Percentiles rank a stretch among this genome's conserved stretches.
These are phyloP conservation scores for Beauveria caledonica DNA, from an alignment of 2,329 filamentous ascomycete genomes.

Conservation along the genomic window DNA sequence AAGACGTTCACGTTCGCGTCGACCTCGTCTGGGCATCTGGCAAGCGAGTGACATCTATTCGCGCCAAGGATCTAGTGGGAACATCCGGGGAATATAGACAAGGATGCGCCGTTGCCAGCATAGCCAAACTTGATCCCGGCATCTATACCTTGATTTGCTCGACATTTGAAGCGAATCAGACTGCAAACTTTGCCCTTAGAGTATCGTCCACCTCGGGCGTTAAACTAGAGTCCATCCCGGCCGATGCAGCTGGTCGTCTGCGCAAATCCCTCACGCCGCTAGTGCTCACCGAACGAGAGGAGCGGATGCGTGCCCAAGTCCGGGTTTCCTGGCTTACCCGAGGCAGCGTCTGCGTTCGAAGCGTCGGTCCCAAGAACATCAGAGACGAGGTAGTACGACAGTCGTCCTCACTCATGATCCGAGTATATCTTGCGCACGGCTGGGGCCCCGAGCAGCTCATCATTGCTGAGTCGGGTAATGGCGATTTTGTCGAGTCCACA, in stretches of 20 bases:
- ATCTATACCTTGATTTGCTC: constrained; percentile 84
- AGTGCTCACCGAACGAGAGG: constrained; percentile 37
- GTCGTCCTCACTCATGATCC: constrained; percentile 48
- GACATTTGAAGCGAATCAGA: constrained; percentile 76
- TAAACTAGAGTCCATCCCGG: constrained; percentile 51
- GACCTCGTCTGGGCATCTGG: constrained; percentile 75
- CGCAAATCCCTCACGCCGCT: constrained; percentile 50
- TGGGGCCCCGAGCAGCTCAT: constrained; percentile 59
- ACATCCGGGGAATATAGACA: constrained; percentile 85
- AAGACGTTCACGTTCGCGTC: constrained; percentile 70
- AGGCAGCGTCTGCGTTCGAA: constrained; percentile 31
- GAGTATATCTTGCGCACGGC: constrained; percentile 65
- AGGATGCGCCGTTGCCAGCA: constrained; percentile 64
- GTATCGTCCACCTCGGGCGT: constrained; percentile 58
- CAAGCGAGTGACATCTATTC: constrained; percentile 60
- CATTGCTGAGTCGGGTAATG: constrained; percentile 60
- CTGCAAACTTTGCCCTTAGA: constrained; percentile 64
- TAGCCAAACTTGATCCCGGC: constrained; percentile 54
- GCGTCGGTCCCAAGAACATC: constrained; percentile 20
- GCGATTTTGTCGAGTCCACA: constrained; percentile 63
- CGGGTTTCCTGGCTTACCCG: constrained; percentile 46
- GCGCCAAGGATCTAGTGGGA: constrained; percentile 67
- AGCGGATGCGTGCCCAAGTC: constrained; percentile 32
- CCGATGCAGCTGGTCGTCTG: constrained; percentile 69
- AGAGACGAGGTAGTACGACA: constrained; percentile 13